A percentile compares a stretch with the other conserved stretches of the same genome.
These are phyloP conservation scores for Globisporangium nodosum DNA, from an alignment of 352 stramenopile genomes.

Conservation along the genomic window DNA sequence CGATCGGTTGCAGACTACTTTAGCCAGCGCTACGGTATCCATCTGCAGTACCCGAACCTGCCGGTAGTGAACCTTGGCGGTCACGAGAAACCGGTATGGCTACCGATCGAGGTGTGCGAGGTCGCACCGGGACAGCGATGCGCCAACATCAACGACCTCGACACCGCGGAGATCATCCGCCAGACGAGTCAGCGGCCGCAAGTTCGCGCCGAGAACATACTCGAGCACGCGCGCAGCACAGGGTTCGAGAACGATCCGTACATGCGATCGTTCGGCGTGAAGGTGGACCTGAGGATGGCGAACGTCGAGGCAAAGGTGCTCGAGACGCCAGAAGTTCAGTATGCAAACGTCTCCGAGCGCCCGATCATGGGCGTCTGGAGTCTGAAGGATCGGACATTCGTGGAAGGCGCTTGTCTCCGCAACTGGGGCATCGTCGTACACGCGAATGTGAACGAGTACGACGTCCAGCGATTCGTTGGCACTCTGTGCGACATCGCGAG, in stretches of 20 bases:
- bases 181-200: constrained; percentile 46
- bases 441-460: constrained; percentile 25
- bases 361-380: constrained; percentile 68
- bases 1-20: constrained; percentile 64
- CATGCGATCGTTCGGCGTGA: constrained; percentile 54
- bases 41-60: constrained; percentile 56
- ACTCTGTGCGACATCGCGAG: constrained; percentile 27
- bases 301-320: constrained; percentile 41
- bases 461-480: constrained; percentile 38
- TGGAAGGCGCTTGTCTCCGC: constrained; percentile 34
- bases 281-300: constrained; percentile 47
- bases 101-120: constrained; percentile 82
- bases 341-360: constrained; percentile 49
- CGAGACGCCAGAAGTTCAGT: constrained; percentile 57
- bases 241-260: constrained; percentile 72
- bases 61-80: constrained; percentile 68
- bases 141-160: constrained; percentile 64
- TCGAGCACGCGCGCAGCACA: constrained; percentile 49
- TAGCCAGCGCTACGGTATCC: constrained; percentile 41
- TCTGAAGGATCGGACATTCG: constrained; percentile 66
- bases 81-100: constrained; percentile 40
- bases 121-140: constrained; percentile 65
- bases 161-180: constrained; percentile 80
- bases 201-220: constrained; percentile 48
- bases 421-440: constrained; percentile 60